phyloP scores from a whole-genome alignment of 225 moss, liverwort and hornwort genomes.

The Pleurozium schreberi region DNA sequence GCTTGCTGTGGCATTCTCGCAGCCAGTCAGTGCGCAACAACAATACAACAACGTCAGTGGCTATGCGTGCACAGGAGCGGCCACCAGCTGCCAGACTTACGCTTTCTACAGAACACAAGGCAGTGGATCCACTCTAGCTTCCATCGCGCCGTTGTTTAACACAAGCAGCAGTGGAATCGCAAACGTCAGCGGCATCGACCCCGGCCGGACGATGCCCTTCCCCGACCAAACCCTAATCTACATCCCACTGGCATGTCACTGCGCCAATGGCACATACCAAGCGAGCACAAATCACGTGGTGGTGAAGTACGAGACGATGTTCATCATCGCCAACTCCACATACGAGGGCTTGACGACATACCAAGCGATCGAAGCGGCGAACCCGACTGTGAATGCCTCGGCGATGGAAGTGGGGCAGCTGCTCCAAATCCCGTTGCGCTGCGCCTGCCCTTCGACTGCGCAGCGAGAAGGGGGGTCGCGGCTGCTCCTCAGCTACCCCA shows the following conservation, averaged over 20 bases:
- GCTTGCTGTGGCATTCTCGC: neutral
- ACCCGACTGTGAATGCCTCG: neutral
- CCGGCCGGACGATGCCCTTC: neutral
- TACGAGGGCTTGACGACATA: slow-evolving; percentile 23
- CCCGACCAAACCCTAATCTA: slow-evolving; percentile 5
- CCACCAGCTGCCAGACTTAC: slow-evolving; percentile 27
- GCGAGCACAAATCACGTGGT: slow-evolving; percentile 25
- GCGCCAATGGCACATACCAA: slow-evolving; percentile 18
- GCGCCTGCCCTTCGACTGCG: slow-evolving; percentile 18
- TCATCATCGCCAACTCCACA: neutral
- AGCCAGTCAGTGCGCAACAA: slow-evolving; percentile 22
- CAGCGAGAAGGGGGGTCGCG: slow-evolving; percentile 2
- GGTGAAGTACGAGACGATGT: neutral
- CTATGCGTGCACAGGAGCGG: slow-evolving; percentile 26
- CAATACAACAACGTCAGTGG: slow-evolving; percentile 9
- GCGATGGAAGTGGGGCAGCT: neutral
- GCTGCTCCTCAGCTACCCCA: slow-evolving; percentile 41
- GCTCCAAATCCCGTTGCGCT: slow-evolving; percentile 20
- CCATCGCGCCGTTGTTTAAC: slow-evolving; percentile 1
- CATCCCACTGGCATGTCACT: slow-evolving; percentile 46
- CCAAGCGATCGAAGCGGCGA: slow-evolving; percentile 20
- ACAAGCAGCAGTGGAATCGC: slow-evolving; percentile 9
- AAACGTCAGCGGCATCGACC: slow-evolving; percentile 1
- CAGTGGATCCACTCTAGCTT: neutral
- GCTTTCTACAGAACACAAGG: slow-evolving; percentile 10